Evolutionary conservation across 176 grass and related monocot genomes (phyloP), one percentile per base, ranked within the genome.

Genomic region (Alloteropsis semialata): DNA sequence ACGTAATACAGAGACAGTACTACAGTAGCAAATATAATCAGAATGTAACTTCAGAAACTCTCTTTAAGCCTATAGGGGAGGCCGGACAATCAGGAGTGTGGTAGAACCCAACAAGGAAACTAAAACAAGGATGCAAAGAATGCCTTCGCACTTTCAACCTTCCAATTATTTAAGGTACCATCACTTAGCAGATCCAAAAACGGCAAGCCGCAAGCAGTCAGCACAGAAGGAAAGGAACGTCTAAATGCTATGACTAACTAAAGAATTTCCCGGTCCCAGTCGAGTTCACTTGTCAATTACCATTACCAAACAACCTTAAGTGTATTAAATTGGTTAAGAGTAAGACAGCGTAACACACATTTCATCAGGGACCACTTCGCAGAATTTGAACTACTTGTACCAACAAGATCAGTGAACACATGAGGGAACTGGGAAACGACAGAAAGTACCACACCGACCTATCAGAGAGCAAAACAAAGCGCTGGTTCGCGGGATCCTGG

Each of bases 391-490:
- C 30, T 56, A 21, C 25, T 55, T 34, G 36, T 48, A 57, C 76
- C 9, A 60, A 16, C 44, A 77, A 29, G 34, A 78, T 15, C 4
- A 72, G 54, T 24, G 17, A 28, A 56, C 1, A 45, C 33, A 51
- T 29, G 36, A 25, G 71, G 42, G n/a, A n/a, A n/a, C n/a, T n/a
- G n/a, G 43, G 66, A 75, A 41, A 25, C 6, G 34, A 10, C 71
- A 74, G 50, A 42, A 56, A 55, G 33, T 2, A 80, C 21, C 51
- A 22, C 69, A 99, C 96, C 96, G 84, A 88, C 69, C 69, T 72
- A 46, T 99, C 96, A 27, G 96, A 99, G 73, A 99, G 88, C 67
- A 99, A 75, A 84, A 88, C 89, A 81, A 96, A 99, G 18, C 87
- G 90, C 62, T 92, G 93, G 83, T 96, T 99, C 10, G 82, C 63